These are phyloP conservation scores for Phascolomyces articulosus DNA, from an alignment of 371 early-diverging fungal genomes.

Conservation along the genomic window DNA sequence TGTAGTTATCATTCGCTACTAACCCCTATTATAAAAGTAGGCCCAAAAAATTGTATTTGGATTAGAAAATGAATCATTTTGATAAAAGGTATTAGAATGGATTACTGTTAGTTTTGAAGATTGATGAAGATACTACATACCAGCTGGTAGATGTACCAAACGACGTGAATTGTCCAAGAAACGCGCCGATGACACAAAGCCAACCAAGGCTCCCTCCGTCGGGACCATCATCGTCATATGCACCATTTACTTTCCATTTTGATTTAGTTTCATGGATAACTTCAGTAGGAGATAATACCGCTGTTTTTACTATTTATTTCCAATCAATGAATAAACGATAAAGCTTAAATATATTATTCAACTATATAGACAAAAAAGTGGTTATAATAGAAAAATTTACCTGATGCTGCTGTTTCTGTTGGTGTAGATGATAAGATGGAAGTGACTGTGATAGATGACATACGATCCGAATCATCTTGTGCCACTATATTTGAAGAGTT, in stretches of 20 bases:
- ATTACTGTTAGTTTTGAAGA: too few species aligned
- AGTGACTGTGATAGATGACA: background rate
- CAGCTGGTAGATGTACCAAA: constrained; percentile 51
- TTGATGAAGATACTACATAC: too few species aligned
- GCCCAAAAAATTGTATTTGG: too few species aligned
- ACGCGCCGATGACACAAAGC: constrained; percentile 63
- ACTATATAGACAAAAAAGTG: too few species aligned
- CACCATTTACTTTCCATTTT: background rate
- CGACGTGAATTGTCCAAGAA: constrained; percentile 56
- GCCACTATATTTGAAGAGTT: background rate
- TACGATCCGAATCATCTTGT: background rate
- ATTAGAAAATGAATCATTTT: too few species aligned
- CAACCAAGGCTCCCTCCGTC: constrained; percentile 68
- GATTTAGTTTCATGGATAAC: background rate
- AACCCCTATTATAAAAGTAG: background rate
- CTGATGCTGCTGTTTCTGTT: background rate
- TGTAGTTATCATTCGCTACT: too few species aligned
- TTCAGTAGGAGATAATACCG: background rate
- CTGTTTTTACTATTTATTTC: background rate
- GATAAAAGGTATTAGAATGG: background rate
- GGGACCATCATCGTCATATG: constrained; percentile 9
- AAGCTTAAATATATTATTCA: too few species aligned
- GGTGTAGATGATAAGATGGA: background rate
- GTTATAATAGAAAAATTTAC: background rate
- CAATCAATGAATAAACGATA: background rate